Evolutionary conservation across 495 filamentous ascomycete species (phyloP), one percentile per base, ranked within the genome.

Genomic region (Coniosporium apollinis): DNA sequence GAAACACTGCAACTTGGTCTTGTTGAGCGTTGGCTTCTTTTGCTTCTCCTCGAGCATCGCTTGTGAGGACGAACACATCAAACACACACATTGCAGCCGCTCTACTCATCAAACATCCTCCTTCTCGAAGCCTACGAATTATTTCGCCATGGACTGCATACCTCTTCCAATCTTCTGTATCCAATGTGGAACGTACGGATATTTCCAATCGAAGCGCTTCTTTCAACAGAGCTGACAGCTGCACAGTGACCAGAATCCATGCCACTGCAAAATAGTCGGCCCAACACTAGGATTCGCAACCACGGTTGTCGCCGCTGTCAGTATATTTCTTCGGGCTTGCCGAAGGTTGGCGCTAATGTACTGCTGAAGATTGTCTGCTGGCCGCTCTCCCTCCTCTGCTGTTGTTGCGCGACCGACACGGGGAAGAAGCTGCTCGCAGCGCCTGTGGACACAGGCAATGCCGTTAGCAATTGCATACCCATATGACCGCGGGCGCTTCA

Each of bases 341-440:
- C 20, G 7, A 22, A 17, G 6, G 10, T 13, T 13, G 17, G 9
- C 6, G 15, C 19, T 36, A 1, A 29, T 22, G 8, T 4, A 21
- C 14, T 14, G 8, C 17, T 4, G 16, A 9, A 37, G 34, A 28
- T 45, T n/a, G 34, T 45, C 2, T 45, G 43, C 30, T 45, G 43
- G 43, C 43, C 43, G 8, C 39, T 39, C 13, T 24, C 43, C 5
- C 13, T 45, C 5, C 36, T 45, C 22, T 45, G 43, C 25, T 38
- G 43, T 10, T 45, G 43, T 39, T 41, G 43, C 20, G 33, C 34
- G 19, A 45, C 43, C 3, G 39, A 45, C 17, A 42, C 39, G 16
- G 43, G 43, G 19, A 45, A 45, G 43, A 42, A 35, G 43, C 41
- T 42, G 6, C 43, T 45, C 7, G 43, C 33, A 21, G 39, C 39